Percentiles rank a stretch among this genome's conserved stretches.
Conservation (phyloP, 2,329 filamentous ascomycete genomes). For the Leptographium flavum region DNA sequence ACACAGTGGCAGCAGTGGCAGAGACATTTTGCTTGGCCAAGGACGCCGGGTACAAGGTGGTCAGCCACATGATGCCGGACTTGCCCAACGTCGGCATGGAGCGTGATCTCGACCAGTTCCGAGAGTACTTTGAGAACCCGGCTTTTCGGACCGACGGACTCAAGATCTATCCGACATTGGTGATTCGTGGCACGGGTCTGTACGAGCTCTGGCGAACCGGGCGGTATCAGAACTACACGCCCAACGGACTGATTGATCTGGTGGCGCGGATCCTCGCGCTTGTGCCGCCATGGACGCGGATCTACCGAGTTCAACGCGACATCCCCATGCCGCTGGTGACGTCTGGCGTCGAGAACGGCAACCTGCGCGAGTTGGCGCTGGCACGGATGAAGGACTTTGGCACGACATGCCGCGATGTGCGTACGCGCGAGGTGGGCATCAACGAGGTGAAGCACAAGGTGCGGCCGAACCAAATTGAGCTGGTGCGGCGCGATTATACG, state of each 20-base stretch:
- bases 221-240: slow-evolving; percentile 96
- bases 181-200: slow-evolving; percentile 88
- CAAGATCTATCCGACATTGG: slow-evolving; percentile 95
- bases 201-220: slow-evolving; percentile 98
- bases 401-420: slow-evolving; percentile 88
- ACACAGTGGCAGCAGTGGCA: slow-evolving; percentile 87
- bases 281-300: slow-evolving; percentile 93
- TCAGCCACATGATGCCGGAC: slow-evolving; percentile 99
- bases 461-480: slow-evolving; percentile 85
- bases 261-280: slow-evolving; percentile 92
- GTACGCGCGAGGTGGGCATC: slow-evolving; percentile 91
- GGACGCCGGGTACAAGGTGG: slow-evolving; percentile 96
- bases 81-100: slow-evolving; percentile 97
- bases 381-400: slow-evolving; percentile 99
- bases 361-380: slow-evolving; percentile 80
- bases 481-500: slow-evolving; percentile 82
- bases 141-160: slow-evolving; percentile 91
- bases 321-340: slow-evolving; percentile 99
- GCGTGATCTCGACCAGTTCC: slow-evolving; percentile 89
- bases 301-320: slow-evolving; percentile 95
- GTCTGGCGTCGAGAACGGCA: slow-evolving; percentile 94
- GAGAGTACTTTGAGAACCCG: slow-evolving; percentile 95
- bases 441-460: slow-evolving; percentile 99
- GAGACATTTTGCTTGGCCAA: slow-evolving; percentile 97
- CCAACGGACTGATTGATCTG: slow-evolving; percentile 88